phyloP scores from a whole-genome alignment of 768 basidiomycete species.

The Leccinum pellstonianum region DNA sequence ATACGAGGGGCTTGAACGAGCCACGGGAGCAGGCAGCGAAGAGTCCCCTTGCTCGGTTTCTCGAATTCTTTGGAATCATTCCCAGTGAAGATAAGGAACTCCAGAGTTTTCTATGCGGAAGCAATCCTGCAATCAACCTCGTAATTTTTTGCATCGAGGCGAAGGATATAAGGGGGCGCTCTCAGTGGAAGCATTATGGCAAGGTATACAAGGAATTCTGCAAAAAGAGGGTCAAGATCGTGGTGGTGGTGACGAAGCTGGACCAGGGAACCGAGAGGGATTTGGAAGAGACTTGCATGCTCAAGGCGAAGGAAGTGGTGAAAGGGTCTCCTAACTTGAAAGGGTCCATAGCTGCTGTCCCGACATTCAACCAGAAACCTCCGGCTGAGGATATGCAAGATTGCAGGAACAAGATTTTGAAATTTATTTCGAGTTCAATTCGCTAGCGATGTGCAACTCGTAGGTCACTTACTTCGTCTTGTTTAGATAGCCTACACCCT shows the following conservation, averaged over 20 bases:
- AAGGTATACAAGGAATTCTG: conserved; percentile 16
- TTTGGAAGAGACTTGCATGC: conserved; percentile 1
- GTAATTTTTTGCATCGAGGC: conserved; percentile 15
- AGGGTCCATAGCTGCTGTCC: conserved; percentile 9
- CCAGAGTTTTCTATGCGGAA: conserved; percentile 10
- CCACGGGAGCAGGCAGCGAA: too few relatives aligned
- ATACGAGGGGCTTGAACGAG: too few relatives aligned
- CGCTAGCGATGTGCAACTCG: background rate
- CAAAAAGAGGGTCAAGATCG: conserved; percentile 9
- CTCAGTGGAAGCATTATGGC: conserved; percentile 13
- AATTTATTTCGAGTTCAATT: conserved; percentile 4
- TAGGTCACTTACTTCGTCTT: background rate
- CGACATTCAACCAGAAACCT: background rate
- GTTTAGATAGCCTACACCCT: background rate
- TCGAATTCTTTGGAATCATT: conserved; percentile 2
- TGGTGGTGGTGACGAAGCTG: conserved; percentile 17
- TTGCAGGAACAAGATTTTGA: background rate
- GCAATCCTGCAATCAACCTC: conserved; percentile 9
- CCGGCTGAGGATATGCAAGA: background rate
- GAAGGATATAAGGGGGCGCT: conserved; percentile 3
- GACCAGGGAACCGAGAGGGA: background rate
- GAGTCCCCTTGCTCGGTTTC: background rate
- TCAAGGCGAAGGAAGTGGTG: background rate
- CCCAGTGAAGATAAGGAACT: conserved; percentile 14
- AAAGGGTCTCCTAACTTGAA: conserved; percentile 1